Base-by-base conservation (phyloP, 768 basidiomycete species). In the Guyanaporus albipodus region DNA sequence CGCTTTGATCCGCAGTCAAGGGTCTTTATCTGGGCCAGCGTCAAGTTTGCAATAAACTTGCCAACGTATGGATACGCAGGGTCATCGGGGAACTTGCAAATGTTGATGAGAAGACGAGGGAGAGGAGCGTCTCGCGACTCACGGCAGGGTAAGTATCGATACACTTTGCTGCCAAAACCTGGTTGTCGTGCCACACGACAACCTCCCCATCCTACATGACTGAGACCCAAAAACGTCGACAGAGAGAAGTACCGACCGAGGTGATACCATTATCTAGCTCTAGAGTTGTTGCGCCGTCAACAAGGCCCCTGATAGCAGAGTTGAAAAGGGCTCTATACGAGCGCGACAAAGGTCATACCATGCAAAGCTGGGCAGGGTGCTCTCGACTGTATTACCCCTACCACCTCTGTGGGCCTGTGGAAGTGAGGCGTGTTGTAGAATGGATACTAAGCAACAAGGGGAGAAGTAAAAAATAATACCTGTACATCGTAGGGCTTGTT, bases 241-340 rank as follows among this genome's bases (percentile, higher is more conserved):
- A 7, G 11, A 18, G 21, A 34, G 40, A 38, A 22, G 12, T 22
- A 56, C 63, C 55, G 43, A 80, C 85, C 71, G 77, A 79, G 8
- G 87, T 87, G 47, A 89, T 74, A 2, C 84, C 85, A 60, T 87
- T 85, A 61, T 90, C 88, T 51, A 90, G 64, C 65, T 90, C 87
- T 11, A 91, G 72, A 1, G 85, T 87, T 2, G 83, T 84, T 21
- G 82, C 81, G 21, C 86, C 88, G 53, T 85, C 78, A 39, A 90
- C 76, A 47, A 90, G 71, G 18, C 78, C 87, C 82, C 86, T 87
- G 52, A 27, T 50, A 34, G 48, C 26, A 44, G 49, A 38, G 42
- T 35, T 48, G 40, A 42, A 36, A 23, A 38, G 17, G 38, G 24
- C 34, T 42, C 18, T n/a, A 46, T 26, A 33, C 38, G 48, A 36